Percentiles rank a stretch among this genome's conserved stretches.
Conservation (phyloP, 2,329 filamentous ascomycete species). For the Fusarium sp. region DNA sequence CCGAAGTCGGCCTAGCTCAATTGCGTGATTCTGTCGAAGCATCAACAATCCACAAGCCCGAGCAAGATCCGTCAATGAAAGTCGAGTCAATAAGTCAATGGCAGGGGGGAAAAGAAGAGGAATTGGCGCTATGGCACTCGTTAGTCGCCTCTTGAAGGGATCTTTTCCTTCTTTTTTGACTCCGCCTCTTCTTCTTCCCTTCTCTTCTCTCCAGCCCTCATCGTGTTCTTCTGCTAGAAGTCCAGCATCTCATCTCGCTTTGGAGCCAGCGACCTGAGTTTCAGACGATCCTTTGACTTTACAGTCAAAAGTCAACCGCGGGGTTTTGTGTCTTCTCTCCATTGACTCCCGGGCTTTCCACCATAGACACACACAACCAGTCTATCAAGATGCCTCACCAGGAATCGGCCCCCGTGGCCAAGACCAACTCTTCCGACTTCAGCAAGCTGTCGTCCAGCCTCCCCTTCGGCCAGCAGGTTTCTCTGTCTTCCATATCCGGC, state of each 20-base stretch:
- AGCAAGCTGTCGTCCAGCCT: constrained; percentile 62
- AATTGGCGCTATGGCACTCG: constrained; percentile 34
- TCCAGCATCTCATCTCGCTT: constrained; percentile 40
- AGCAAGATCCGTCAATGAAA: constrained; percentile 39
- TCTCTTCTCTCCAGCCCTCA: constrained; percentile 13
- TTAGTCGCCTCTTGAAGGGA: constrained; percentile 39
- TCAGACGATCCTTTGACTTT: constrained; percentile 25
- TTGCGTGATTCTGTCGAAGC: constrained; percentile 55
- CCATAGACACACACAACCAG: constrained; percentile 5
- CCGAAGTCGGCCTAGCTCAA: constrained; percentile 49
- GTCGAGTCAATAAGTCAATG: constrained; percentile 3
- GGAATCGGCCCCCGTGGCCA: constrained; percentile 49
- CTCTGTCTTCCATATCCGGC: constrained; percentile 75
- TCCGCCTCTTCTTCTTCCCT: constrained; percentile 17
- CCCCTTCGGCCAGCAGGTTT: constrained; percentile 66
- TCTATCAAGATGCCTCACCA: constrained; percentile 49
- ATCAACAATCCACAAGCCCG: constrained; percentile 51
- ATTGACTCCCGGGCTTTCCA: constrained; percentile 5
- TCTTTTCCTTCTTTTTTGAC: constrained; percentile 26
- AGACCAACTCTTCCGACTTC: constrained; percentile 47
- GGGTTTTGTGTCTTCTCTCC: constrained; percentile 9
- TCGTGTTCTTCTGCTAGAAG: constrained; percentile 35
- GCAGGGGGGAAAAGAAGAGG: constrained; percentile 21
- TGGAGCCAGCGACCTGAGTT: constrained; percentile 36
- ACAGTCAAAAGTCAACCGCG: constrained; percentile 22